phyloP scores from a whole-genome alignment of 352 stramenopile species.

The Aphanomyces cochlioides region DNA sequence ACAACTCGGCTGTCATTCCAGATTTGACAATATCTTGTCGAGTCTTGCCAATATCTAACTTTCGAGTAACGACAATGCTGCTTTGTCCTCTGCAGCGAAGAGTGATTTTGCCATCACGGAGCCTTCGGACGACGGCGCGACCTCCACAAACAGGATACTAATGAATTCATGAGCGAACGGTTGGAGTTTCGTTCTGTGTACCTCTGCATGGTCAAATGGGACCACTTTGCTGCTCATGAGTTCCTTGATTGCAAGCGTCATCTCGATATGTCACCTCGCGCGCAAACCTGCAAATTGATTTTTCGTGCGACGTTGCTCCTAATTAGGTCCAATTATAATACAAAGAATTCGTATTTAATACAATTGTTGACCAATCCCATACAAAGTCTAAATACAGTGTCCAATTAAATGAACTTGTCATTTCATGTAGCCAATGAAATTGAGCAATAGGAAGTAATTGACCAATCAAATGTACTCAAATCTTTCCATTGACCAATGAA shows the following conservation, averaged over 20 bases:
- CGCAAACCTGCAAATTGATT: not conserved
- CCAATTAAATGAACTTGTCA: not conserved
- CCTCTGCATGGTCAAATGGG: slow-evolving; percentile 13
- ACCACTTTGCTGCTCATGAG: slow-evolving; percentile 24
- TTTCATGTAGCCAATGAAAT: not conserved
- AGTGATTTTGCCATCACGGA: slow-evolving; percentile 59
- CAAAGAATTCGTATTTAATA: too few species aligned
- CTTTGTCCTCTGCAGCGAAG: slow-evolving; percentile 75
- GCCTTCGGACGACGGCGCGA: slow-evolving; percentile 16
- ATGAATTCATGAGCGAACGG: not conserved
- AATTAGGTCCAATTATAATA: too few species aligned
- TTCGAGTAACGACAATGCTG: slow-evolving; percentile 64
- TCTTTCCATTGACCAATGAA: not conserved
- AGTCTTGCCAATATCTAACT: slow-evolving; percentile 14
- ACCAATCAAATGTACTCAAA: too few species aligned
- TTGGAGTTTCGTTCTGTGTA: not conserved
- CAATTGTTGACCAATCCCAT: not conserved
- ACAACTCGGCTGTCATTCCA: slow-evolving; percentile 11
- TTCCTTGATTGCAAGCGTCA: slow-evolving; percentile 28
- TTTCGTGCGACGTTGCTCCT: not conserved
- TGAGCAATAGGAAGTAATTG: too few species aligned
- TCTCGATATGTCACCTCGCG: slow-evolving; percentile 3
- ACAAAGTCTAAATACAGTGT: slow-evolving; percentile 5
- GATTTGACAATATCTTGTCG: slow-evolving; percentile 19
- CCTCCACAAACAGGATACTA: slow-evolving; percentile 29